Conservation (phyloP, 805 yeast species). For the Clavispora carvajalis region DNA sequence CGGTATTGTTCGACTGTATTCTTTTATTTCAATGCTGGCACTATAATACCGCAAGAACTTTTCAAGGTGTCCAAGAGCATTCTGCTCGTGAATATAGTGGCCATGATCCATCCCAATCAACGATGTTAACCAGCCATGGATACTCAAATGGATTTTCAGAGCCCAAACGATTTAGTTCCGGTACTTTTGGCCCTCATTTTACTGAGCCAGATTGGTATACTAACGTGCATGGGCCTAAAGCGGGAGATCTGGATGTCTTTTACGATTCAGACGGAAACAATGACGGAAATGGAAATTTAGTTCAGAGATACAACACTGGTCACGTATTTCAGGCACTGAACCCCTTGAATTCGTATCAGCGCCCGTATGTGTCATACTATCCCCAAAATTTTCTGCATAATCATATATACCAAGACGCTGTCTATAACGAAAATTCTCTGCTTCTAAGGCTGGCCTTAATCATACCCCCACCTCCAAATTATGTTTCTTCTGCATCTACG, state of each 20-base stretch:
- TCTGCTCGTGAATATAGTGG: background rate
- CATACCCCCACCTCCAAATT: conserved; percentile 14
- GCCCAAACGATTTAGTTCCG: no score
- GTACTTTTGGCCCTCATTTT: conserved; percentile 14
- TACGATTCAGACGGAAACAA: background rate
- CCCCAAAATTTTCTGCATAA: background rate
- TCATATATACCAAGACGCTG: background rate
- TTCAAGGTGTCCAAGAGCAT: background rate
- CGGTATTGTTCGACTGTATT: conserved; percentile 23
- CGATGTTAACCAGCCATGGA: background rate
- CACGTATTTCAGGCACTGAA: background rate
- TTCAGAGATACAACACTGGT: background rate
- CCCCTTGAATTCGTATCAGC: background rate
- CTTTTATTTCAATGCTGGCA: conserved; percentile 32
- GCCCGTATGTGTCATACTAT: background rate
- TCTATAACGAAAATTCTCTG: background rate
- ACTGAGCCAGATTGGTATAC: conserved; percentile 39
- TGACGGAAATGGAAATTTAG: background rate
- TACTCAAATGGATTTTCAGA: no score
- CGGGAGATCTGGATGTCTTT: background rate
- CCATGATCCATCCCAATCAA: background rate
- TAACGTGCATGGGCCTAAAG: conserved; percentile 7
- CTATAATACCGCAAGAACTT: conserved; percentile 5
- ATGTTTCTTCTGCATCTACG: conserved; percentile 13
- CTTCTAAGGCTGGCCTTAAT: conserved; percentile 9